Conservation (phyloP, 2,329 filamentous ascomycete genomes). For the Diplodia sapinea region DNA sequence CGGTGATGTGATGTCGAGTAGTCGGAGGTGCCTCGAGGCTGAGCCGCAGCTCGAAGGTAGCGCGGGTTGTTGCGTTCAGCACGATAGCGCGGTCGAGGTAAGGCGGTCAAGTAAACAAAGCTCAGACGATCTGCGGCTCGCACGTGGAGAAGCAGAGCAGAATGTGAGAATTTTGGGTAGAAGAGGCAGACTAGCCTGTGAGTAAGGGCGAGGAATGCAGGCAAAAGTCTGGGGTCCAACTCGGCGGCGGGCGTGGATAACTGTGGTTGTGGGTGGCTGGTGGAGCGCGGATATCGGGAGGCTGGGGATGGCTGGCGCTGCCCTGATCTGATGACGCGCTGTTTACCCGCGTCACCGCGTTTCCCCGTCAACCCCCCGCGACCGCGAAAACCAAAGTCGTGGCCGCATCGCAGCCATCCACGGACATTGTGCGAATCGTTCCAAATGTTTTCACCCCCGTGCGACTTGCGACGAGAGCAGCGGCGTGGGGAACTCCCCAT, state of each 20-base stretch:
- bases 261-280: conserved; percentile 12
- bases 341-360: conserved; percentile 22
- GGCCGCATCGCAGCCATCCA: not conserved
- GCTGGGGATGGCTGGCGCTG: conserved; percentile 8
- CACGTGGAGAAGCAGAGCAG: conserved; percentile 16
- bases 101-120: not conserved
- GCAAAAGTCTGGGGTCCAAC: not conserved
- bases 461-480: not conserved
- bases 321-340: conserved; percentile 16
- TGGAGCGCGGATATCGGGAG: conserved; percentile 18
- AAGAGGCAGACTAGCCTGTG: conserved; percentile 8
- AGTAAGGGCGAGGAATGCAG: conserved; percentile 13
- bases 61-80: conserved; percentile 7
- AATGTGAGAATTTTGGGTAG: not conserved
- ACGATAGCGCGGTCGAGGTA: not conserved
- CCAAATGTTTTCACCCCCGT: not conserved
- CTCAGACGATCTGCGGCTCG: conserved; percentile 1
- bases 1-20: not conserved
- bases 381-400: not conserved
- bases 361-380: conserved; percentile 8
- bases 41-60: conserved; percentile 19
- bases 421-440: not conserved
- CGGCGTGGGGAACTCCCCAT: not conserved
- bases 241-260: conserved; percentile 1
- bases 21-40: not conserved